These are phyloP conservation scores for Solanum tarapatanum DNA, from an alignment of 257 asterid genomes.

Conservation along the genomic window DNA sequence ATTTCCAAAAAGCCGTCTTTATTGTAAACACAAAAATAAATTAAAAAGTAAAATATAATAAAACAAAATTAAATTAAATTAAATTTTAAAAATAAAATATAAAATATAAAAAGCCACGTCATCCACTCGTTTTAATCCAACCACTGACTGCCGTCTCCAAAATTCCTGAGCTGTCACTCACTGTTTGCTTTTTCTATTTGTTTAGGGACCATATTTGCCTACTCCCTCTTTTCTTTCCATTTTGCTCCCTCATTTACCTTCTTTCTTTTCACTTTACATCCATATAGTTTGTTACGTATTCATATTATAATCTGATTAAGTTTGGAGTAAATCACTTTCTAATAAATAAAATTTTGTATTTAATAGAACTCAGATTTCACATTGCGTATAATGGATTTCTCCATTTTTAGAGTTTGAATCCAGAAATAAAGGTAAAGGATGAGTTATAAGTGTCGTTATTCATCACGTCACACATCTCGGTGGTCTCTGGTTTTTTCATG, in stretches of 20 bases:
- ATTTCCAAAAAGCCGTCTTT: background rate
- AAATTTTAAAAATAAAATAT: background rate
- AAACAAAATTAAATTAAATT: background rate
- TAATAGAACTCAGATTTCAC: background rate
- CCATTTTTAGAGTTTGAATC: too few species aligned
- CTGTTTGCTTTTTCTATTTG: background rate
- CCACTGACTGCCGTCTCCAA: constrained; percentile 32
- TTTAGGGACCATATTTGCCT: background rate
- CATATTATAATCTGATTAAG: background rate
- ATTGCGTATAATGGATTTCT: background rate
- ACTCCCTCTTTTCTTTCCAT: background rate
- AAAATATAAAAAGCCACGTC: background rate
- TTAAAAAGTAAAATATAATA: background rate
- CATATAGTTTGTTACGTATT: background rate
- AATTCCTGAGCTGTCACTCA: constrained; percentile 25
- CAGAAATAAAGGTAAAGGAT: background rate
- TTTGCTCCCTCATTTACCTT: background rate
- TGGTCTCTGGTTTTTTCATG: background rate
- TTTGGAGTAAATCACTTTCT: background rate
- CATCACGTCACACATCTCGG: background rate
- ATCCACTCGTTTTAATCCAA: constrained; percentile 12
- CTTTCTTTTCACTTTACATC: background rate
- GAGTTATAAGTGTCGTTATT: background rate
- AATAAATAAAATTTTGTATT: background rate
- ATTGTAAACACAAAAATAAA: background rate